Conservation (phyloP, 78 protist genomes). For the Dictyostelium brefeldianum region DNA sequence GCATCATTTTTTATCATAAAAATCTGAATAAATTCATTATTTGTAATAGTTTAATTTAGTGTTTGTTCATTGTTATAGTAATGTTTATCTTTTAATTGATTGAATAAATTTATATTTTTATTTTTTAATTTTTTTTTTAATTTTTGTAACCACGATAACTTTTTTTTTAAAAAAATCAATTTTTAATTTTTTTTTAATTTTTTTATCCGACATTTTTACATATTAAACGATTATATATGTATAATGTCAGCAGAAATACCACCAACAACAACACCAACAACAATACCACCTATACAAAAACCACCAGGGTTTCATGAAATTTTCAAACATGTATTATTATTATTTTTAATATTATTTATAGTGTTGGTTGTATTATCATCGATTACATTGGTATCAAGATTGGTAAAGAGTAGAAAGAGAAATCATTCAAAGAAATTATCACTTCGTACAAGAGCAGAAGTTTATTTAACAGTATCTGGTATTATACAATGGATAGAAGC, state of each 20-base stretch:
- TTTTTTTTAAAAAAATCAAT: too few relatives aligned
- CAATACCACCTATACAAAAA: not conserved
- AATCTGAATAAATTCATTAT: too few relatives aligned
- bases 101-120: too few relatives aligned
- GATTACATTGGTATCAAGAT: constrained; percentile 45
- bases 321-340: constrained; percentile 15
- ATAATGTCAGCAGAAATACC: not conserved
- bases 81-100: too few relatives aligned
- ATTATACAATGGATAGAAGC: constrained; percentile 79
- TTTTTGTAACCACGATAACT: too few relatives aligned
- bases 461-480: constrained; percentile 73
- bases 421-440: constrained; percentile 33
- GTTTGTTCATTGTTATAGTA: too few relatives aligned
- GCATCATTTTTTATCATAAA: too few relatives aligned
- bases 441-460: constrained; percentile 41
- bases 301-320: constrained; percentile 52
- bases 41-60: too few relatives aligned
- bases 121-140: too few relatives aligned
- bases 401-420: not conserved
- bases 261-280: not conserved
- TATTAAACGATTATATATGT: too few relatives aligned
- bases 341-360: constrained; percentile 6
- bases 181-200: too few relatives aligned
- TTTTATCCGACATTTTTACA: too few relatives aligned
- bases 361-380: constrained; percentile 11